These are phyloP conservation scores for Cystobasidium onofrii DNA, from an alignment of 768 basidiomycete genomes.

Conservation along the genomic window DNA sequence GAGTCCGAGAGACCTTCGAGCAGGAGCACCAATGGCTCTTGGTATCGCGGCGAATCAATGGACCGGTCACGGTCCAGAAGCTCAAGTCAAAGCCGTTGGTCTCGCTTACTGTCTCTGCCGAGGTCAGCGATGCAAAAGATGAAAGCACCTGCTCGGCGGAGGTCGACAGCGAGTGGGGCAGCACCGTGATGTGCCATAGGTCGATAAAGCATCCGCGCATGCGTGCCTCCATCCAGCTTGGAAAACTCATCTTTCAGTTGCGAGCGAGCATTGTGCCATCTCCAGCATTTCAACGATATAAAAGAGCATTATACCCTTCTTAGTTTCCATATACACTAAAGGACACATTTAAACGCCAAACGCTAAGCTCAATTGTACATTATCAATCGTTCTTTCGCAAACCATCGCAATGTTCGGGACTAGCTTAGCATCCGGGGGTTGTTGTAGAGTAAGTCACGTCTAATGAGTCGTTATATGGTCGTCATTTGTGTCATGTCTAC, in stretches of 20 bases:
- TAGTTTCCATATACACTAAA: too few species aligned
- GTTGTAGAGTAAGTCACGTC: background rate
- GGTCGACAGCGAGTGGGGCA: background rate
- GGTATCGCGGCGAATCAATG: background rate
- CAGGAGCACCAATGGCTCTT: background rate
- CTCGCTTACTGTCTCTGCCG: background rate
- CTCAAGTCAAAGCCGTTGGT: slow-evolving; percentile 3
- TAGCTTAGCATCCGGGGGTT: background rate
- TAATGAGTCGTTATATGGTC: background rate
- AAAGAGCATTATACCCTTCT: too few species aligned
- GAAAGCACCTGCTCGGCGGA: background rate
- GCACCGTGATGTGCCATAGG: background rate
- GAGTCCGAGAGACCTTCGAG: background rate
- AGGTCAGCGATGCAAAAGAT: slow-evolving; percentile 1
- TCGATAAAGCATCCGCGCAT: too few species aligned
- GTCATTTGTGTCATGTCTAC: too few species aligned
- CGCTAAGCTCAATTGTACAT: too few species aligned
- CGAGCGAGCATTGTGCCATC: too few species aligned
- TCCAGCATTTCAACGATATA: too few species aligned
- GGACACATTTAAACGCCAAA: too few species aligned
- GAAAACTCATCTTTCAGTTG: too few species aligned
- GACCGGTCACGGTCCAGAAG: background rate
- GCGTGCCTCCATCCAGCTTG: too few species aligned
- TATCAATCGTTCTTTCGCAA: background rate
- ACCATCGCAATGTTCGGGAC: background rate